Conservation (phyloP, 1,139 yeast species). For the Saccharomyces hybrid region DNA sequence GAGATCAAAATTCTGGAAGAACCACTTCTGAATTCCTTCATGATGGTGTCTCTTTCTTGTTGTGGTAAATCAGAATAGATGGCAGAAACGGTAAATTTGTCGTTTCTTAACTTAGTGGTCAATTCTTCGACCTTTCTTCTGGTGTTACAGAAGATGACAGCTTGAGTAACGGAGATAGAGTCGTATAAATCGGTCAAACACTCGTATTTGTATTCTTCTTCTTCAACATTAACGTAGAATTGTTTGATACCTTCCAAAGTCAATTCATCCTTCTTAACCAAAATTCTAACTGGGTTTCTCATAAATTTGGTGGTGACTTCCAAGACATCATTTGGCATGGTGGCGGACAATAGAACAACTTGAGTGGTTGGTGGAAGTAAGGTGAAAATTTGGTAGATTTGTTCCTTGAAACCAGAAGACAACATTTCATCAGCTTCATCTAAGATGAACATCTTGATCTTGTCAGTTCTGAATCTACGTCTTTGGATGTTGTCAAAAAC, state of each 20-base stretch:
- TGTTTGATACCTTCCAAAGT: slow-evolving; percentile 98
- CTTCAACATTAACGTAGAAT: slow-evolving; percentile 88
- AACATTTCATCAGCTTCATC: slow-evolving; percentile 99
- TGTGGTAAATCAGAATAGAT: slow-evolving; percentile 98
- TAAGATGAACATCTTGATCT: slow-evolving; percentile 92
- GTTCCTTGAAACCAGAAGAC: slow-evolving; percentile 94
- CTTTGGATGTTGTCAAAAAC: slow-evolving; percentile 96
- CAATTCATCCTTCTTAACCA: slow-evolving; percentile 96
- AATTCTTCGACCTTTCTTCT: slow-evolving; percentile 94
- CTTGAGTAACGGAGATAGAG: slow-evolving; percentile 96
- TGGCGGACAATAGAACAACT: slow-evolving; percentile 93
- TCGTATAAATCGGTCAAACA: slow-evolving; percentile 96
- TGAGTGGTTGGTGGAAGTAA: slow-evolving; percentile 91
- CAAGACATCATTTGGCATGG: slow-evolving; percentile 95
- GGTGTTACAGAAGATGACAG: slow-evolving; percentile 99
- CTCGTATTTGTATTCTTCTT: slow-evolving; percentile 90
- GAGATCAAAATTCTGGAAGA: slow-evolving; percentile 94
- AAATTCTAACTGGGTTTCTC: slow-evolving; percentile 94
- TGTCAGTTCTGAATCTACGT: slow-evolving; percentile 80
- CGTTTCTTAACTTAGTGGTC: slow-evolving; percentile 76
- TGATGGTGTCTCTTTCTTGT: slow-evolving; percentile 93
- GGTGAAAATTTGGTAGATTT: slow-evolving; percentile 93
- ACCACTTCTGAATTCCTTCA: slow-evolving; percentile 98
- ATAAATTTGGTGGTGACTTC: slow-evolving; percentile 95
- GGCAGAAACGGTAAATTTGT: slow-evolving; percentile 91